A percentile compares a stretch with the other conserved stretches of the same genome.
These are phyloP conservation scores for Hypoxylon sp. DNA, from an alignment of 2,329 filamentous ascomycete genomes.

Conservation along the genomic window DNA sequence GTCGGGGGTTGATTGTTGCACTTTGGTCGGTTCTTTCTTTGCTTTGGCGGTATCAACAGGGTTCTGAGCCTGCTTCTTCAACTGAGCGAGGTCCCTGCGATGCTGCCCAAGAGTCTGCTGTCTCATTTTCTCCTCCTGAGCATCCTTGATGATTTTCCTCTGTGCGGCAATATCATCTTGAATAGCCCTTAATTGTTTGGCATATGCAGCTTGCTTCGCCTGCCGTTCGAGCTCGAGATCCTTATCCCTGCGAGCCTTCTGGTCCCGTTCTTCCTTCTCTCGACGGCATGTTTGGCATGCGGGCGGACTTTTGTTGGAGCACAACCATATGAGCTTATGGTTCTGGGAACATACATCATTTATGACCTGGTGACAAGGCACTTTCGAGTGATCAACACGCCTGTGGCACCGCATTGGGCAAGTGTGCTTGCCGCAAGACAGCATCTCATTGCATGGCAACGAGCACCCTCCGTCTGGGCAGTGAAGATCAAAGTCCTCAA, in stretches of 20 bases:
- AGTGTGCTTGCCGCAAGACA: conserved; percentile 39
- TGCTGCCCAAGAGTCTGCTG: conserved; percentile 36
- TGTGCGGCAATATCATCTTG: conserved; percentile 36
- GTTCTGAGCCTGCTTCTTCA: conserved; percentile 28
- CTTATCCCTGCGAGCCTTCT: conserved; percentile 37
- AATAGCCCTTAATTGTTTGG: conserved; percentile 33
- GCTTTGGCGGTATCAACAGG: neutral
- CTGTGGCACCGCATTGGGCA: conserved; percentile 37
- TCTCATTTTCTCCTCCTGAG: conserved; percentile 30
- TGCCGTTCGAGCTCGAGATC: conserved; percentile 37
- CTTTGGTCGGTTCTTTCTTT: neutral
- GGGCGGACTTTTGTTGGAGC: conserved; percentile 33
- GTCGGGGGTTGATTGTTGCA: neutral
- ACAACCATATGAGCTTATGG: conserved; percentile 37
- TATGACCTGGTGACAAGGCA: conserved; percentile 28
- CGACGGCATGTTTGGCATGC: conserved; percentile 34
- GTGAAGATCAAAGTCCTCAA: conserved; percentile 44
- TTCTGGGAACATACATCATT: conserved; percentile 31
- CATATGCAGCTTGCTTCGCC: conserved; percentile 40
- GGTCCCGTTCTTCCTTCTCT: conserved; percentile 35
- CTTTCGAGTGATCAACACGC: conserved; percentile 38
- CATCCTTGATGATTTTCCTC: conserved; percentile 36
- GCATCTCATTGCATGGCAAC: conserved; percentile 40
- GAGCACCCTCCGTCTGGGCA: conserved; percentile 50
- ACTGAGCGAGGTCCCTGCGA: conserved; percentile 26